Conservation (phyloP, 2,329 filamentous ascomycete species). For the Colletotrichum sp. region DNA sequence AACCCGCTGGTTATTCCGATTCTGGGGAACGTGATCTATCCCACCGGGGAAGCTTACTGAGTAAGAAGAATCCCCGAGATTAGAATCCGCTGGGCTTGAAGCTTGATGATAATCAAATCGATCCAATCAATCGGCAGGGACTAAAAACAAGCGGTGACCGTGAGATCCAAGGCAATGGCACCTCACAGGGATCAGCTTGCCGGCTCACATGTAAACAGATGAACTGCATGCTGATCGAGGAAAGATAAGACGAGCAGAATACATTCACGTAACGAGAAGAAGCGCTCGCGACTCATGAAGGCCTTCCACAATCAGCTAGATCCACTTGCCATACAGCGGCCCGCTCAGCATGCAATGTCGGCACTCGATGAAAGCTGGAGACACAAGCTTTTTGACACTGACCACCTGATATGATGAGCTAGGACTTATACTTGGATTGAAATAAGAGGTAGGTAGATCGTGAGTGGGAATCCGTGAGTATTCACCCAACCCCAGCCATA, state of each 20-base stretch:
- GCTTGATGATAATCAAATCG: background rate
- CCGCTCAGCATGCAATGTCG: background rate
- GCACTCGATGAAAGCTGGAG: background rate
- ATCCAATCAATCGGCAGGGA: background rate
- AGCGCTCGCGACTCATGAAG: constrained; percentile 7
- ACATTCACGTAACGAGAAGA: background rate
- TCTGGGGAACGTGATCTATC: background rate
- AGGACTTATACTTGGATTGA: background rate
- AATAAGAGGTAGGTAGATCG: background rate
- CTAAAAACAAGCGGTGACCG: background rate
- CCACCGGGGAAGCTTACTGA: background rate
- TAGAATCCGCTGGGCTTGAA: background rate
- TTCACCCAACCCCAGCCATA: background rate
- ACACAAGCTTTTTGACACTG: background rate
- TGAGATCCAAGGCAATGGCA: background rate
- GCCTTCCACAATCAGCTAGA: background rate
- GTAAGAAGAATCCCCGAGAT: background rate
- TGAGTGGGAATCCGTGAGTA: background rate
- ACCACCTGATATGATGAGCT: background rate
- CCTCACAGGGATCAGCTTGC: background rate
- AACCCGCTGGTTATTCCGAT: background rate
- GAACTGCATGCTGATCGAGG: background rate
- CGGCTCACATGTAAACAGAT: background rate
- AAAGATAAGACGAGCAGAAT: background rate
- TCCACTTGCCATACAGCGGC: background rate